Conservation (phyloP, 2,329 filamentous ascomycete species). For the Pseudogymnoascus sp. region DNA sequence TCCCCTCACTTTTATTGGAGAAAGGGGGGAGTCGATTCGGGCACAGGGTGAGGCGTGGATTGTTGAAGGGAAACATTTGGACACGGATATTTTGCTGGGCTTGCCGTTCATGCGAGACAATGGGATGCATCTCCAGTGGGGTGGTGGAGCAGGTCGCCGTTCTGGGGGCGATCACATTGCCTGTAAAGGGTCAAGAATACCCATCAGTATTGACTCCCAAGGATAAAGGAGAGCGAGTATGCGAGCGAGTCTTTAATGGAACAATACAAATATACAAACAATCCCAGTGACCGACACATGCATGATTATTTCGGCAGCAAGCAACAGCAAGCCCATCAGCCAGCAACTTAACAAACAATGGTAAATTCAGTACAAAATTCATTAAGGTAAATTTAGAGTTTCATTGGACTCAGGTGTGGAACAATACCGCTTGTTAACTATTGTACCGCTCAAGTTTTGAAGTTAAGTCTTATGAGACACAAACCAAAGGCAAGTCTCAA, state of each 20-base stretch:
- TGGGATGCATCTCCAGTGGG: conserved; percentile 8
- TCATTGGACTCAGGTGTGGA: not conserved
- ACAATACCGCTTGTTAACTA: not conserved
- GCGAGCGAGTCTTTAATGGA: not conserved
- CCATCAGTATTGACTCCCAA: not conserved
- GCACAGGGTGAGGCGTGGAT: not conserved
- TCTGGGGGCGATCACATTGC: not conserved
- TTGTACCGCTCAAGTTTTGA: not conserved
- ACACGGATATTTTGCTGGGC: conserved; percentile 7
- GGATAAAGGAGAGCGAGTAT: not conserved
- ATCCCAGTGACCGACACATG: not conserved
- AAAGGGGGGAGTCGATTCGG: not conserved
- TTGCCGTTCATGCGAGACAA: conserved; percentile 9
- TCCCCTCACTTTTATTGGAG: not conserved
- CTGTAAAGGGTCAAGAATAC: not conserved
- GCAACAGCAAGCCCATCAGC: not conserved
- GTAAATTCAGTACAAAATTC: not conserved
- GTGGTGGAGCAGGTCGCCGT: not conserved
- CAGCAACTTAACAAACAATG: not conserved
- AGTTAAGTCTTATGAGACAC: not conserved
- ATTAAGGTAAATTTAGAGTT: not conserved
- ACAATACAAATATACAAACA: not conserved
- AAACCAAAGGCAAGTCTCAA: not conserved
- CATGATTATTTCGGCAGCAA: not conserved
- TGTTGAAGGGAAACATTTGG: not conserved